Percentiles rank a stretch among this genome's conserved stretches.
These are phyloP conservation scores for Imleria badia DNA, from an alignment of 768 basidiomycete genomes.

Conservation along the genomic window DNA sequence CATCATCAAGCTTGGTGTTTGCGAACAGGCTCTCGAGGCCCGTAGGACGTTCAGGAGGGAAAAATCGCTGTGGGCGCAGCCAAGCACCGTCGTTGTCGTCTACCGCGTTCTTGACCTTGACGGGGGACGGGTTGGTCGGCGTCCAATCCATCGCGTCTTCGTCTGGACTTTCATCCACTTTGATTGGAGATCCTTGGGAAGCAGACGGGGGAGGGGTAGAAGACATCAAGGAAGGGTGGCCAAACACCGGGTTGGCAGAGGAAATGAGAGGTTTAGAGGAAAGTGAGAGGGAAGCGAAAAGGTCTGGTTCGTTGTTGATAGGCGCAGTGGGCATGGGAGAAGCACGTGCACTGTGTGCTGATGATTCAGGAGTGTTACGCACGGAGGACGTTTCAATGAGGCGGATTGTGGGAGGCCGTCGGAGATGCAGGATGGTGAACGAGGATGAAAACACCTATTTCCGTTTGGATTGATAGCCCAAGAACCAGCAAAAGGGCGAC, in stretches of 20 bases:
- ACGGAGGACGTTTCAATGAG: conserved; percentile 56
- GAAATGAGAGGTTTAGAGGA: conserved; percentile 61
- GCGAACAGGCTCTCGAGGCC: conserved; percentile 73
- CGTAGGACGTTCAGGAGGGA: conserved; percentile 75
- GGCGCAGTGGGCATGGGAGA: conserved; percentile 27
- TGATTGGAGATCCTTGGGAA: conserved; percentile 24
- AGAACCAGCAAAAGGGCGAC: conserved; percentile 22
- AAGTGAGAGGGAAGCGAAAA: conserved; percentile 61
- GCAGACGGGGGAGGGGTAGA: conserved; percentile 23
- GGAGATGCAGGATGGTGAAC: conserved; percentile 55
- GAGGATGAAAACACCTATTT: conserved; percentile 53
- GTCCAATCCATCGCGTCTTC: conserved; percentile 68
- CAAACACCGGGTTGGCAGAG: conserved; percentile 59
- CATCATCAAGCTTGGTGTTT: conserved; percentile 56
- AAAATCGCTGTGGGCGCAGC: conserved; percentile 73
- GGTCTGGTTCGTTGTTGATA: conserved; percentile 47
- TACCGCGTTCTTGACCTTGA: conserved; percentile 22
- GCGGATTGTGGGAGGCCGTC: conserved; percentile 69
- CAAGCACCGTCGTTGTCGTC: conserved; percentile 43
- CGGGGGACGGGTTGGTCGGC: conserved; percentile 44
- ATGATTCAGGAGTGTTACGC: conserved; percentile 43
- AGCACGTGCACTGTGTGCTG: conserved; percentile 20
- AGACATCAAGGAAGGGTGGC: conserved; percentile 57
- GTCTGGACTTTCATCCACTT: conserved; percentile 29
- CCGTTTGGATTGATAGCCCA: neutral